Conservation (phyloP, 148 eudicot species). For the Silene latifolia region DNA sequence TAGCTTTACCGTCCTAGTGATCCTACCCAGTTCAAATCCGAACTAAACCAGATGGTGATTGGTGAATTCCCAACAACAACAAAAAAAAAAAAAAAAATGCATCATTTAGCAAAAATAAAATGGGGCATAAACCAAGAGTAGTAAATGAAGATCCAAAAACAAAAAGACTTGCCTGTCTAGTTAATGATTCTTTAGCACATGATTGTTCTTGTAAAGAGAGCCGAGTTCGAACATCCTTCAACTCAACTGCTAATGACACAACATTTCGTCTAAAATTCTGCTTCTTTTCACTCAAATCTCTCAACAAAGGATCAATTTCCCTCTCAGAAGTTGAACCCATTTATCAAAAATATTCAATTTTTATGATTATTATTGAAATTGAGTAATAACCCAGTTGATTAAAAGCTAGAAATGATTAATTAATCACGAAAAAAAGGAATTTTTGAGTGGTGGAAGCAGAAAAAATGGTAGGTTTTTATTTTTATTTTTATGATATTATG, state of each 20-base stretch:
- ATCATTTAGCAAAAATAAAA: not conserved
- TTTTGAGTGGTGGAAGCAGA: not conserved
- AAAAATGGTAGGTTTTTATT: not conserved
- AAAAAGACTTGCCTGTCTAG: constrained; percentile 58
- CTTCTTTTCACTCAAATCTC: constrained; percentile 82
- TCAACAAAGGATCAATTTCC: constrained; percentile 74
- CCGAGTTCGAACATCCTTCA: constrained; percentile 74
- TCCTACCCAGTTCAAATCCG: no score
- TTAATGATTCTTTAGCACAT: constrained; percentile 59
- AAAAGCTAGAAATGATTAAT: constrained; percentile 1
- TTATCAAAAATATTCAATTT: not conserved
- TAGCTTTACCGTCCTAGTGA: no score
- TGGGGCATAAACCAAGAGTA: not conserved
- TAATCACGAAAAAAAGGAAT: not conserved
- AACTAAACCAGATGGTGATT: no score
- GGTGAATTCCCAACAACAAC: not conserved
- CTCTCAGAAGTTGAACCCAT: constrained; percentile 34
- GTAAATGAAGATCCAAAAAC: constrained; percentile 11
- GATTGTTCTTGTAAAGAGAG: constrained; percentile 67
- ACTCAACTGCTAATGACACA: constrained; percentile 82
- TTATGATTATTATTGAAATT: constrained; percentile 6
- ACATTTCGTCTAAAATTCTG: constrained; percentile 71
- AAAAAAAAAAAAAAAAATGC: no score
- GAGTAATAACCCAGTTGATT: constrained; percentile 4
- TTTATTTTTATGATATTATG: not conserved